Evolutionary conservation across 805 yeast genomes (phyloP).

Genomic region (Nakazawaea ambrosiae): DNA sequence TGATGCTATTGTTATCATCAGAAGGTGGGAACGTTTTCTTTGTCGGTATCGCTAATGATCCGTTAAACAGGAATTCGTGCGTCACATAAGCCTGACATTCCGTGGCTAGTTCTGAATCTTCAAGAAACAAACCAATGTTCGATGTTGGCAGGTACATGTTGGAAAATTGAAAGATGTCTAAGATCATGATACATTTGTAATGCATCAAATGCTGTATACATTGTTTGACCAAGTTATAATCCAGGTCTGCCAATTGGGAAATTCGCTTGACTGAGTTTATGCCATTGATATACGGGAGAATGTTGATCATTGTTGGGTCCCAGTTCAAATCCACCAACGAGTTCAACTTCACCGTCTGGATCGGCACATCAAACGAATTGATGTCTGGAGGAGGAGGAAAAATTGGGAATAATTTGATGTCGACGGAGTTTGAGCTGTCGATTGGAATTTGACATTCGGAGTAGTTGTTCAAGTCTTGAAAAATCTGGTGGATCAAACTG

Average conservation of each 20-base stretch:
- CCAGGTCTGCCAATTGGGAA: slow-evolving; percentile 74
- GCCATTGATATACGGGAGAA: slow-evolving; percentile 83
- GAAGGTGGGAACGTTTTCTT: not conserved
- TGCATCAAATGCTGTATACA: slow-evolving; percentile 90
- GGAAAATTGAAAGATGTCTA: slow-evolving; percentile 84
- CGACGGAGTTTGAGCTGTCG: slow-evolving; percentile 82
- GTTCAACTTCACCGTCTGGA: slow-evolving; percentile 72
- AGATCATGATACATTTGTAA: slow-evolving; percentile 74
- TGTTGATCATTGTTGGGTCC: slow-evolving; percentile 95
- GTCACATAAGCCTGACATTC: slow-evolving; percentile 85
- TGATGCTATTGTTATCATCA: slow-evolving; percentile 10
- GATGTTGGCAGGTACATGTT: slow-evolving; percentile 89
- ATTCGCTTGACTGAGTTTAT: slow-evolving; percentile 75
- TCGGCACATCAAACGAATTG: slow-evolving; percentile 81
- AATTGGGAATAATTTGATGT: slow-evolving; percentile 91
- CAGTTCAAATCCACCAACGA: slow-evolving; percentile 81
- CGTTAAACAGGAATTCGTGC: slow-evolving; percentile 19
- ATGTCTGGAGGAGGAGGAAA: slow-evolving; percentile 73
- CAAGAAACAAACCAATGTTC: slow-evolving; percentile 59
- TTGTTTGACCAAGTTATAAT: slow-evolving; percentile 67
- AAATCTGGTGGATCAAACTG: slow-evolving; percentile 81
- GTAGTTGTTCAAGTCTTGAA: slow-evolving; percentile 88
- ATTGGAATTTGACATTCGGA: slow-evolving; percentile 94
- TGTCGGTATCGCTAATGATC: slow-evolving; percentile 15
- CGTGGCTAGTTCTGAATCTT: slow-evolving; percentile 56